These are phyloP conservation scores for Leccinum ponderosum DNA, from an alignment of 1,284 basidiomycete species.

Conservation along the genomic window DNA sequence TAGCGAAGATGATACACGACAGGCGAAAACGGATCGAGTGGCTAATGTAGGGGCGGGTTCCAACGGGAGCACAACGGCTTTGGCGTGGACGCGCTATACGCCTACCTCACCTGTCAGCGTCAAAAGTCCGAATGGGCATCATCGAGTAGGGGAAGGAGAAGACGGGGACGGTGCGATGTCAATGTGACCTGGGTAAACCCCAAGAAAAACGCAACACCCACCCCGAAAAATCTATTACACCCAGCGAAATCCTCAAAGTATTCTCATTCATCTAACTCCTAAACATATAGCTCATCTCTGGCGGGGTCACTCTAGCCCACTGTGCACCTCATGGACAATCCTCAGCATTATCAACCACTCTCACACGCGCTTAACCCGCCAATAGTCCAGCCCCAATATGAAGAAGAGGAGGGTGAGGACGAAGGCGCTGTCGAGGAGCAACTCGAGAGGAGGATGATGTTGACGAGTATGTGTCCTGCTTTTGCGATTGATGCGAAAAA, in stretches of 20 bases:
- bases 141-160: constrained; percentile 1
- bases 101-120: constrained; percentile 23
- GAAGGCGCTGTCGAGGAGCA: constrained; percentile 71
- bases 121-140: constrained; percentile 2
- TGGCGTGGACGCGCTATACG: constrained; percentile 33
- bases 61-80: constrained; percentile 12
- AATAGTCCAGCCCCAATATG: constrained; percentile 38
- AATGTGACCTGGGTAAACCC: constrained; percentile 32
- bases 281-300: constrained; percentile 24
- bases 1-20: constrained; percentile 6
- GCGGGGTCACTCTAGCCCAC: constrained; percentile 7
- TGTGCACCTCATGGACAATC: constrained; percentile 58
- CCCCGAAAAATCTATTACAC: constrained; percentile 35
- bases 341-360: constrained; percentile 75
- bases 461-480: constrained; percentile 29
- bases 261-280: constrained; percentile 21
- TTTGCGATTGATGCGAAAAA: neutral
- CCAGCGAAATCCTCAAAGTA: constrained; percentile 30
- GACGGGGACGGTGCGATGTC: constrained; percentile 7
- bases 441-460: constrained; percentile 44
- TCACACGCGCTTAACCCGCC: constrained; percentile 74
- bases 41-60: neutral
- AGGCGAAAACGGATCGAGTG: constrained; percentile 4
- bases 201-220: constrained; percentile 32
- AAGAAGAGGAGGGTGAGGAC: constrained; percentile 58